Percentiles rank a stretch among this genome's conserved stretches.
Evolutionary conservation across 1,139 yeast species (phyloP).

Genomic region (Nakaseomyces glabratus): DNA sequence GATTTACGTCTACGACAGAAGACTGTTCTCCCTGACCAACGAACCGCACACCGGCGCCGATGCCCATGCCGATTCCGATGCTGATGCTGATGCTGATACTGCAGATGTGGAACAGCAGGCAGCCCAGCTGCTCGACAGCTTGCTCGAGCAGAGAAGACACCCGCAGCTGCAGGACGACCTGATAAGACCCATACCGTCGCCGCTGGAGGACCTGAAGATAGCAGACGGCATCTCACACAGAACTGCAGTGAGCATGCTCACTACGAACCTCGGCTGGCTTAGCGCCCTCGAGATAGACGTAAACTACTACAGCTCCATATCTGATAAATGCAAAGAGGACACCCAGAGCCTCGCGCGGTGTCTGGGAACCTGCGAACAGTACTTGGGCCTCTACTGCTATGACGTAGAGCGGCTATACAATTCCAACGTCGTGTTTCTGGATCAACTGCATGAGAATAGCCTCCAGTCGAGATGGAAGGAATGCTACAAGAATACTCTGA

Average conservation of each 20-base stretch:
- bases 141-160: slow-evolving; percentile 7
- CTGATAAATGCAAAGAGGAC: slow-evolving; percentile 23
- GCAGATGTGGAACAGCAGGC: not conserved
- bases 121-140: slow-evolving; percentile 6
- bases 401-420: slow-evolving; percentile 47
- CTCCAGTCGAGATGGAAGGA: slow-evolving; percentile 42
- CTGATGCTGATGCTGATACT: not conserved
- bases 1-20: slow-evolving; percentile 52
- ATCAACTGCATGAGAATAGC: slow-evolving; percentile 40
- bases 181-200: slow-evolving; percentile 40
- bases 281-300: slow-evolving; percentile 42
- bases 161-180: slow-evolving; percentile 24
- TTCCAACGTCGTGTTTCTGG: slow-evolving; percentile 41
- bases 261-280: slow-evolving; percentile 46
- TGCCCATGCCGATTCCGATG: not conserved
- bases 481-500: slow-evolving; percentile 31
- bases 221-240: not conserved
- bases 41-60: slow-evolving; percentile 11
- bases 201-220: slow-evolving; percentile 31
- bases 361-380: slow-evolving; percentile 49
- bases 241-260: slow-evolving; percentile 26
- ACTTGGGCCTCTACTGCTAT: slow-evolving; percentile 43
- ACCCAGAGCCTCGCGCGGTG: slow-evolving; percentile 40
- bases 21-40: slow-evolving; percentile 35
- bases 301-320: slow-evolving; percentile 29